Percentiles rank a stretch among this genome's conserved stretches.
Evolutionary conservation across 768 basidiomycete genomes (phyloP).

Genomic region (Mrakia frigida): DNA sequence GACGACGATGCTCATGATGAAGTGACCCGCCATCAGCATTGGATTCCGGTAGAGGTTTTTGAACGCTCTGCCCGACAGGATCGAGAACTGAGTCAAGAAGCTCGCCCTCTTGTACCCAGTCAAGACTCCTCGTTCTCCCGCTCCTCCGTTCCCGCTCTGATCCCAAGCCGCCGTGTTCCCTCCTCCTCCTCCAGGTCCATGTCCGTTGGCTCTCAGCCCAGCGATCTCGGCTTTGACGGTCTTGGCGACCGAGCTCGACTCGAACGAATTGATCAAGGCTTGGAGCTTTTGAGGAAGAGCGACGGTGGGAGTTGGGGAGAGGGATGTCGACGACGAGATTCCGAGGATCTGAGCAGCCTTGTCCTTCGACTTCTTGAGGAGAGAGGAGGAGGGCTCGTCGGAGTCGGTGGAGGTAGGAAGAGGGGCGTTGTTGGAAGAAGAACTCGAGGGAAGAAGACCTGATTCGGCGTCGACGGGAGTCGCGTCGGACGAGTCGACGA

Average conservation of each 20-base stretch:
- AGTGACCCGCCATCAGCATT: slow-evolving; percentile 83
- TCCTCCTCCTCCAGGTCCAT: slow-evolving; percentile 26
- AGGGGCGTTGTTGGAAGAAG: not conserved
- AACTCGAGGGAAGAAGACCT: not conserved
- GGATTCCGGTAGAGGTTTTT: slow-evolving; percentile 95
- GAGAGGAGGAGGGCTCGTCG: not conserved
- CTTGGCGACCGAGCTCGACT: slow-evolving; percentile 60
- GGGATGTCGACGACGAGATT: slow-evolving; percentile 34
- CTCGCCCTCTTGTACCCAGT: slow-evolving; percentile 61
- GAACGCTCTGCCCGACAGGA: slow-evolving; percentile 91
- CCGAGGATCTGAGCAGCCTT: slow-evolving; percentile 41
- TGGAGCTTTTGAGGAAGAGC: slow-evolving; percentile 54
- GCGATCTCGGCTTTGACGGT: slow-evolving; percentile 61
- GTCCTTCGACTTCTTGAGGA: slow-evolving; percentile 15
- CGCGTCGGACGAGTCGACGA: slow-evolving; percentile 4
- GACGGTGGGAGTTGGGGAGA: slow-evolving; percentile 20
- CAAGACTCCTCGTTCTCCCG: slow-evolving; percentile 36
- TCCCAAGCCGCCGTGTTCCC: slow-evolving; percentile 20
- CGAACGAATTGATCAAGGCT: slow-evolving; percentile 67
- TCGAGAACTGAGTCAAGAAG: slow-evolving; percentile 84
- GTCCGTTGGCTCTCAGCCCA: slow-evolving; percentile 23
- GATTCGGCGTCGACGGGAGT: slow-evolving; percentile 26
- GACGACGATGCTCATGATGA: slow-evolving; percentile 71
- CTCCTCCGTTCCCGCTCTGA: slow-evolving; percentile 3
- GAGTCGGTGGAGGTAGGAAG: not conserved